Evolutionary conservation across 2,329 filamentous ascomycete species (phyloP), one percentile per base, ranked within the genome.

Genomic region (Talaromyces amestolkiae): DNA sequence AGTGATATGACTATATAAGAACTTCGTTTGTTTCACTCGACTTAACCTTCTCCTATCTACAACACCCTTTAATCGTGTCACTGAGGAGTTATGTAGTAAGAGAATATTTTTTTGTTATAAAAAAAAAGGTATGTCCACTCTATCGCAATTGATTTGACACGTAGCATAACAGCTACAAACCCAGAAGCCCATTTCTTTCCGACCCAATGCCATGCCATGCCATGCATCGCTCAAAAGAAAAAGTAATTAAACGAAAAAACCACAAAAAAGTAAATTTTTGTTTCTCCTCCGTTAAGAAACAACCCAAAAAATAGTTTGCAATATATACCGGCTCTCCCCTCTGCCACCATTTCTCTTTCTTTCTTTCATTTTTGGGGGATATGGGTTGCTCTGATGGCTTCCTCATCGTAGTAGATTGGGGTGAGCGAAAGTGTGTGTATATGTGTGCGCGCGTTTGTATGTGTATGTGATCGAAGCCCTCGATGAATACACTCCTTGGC

Each of bases 161-260:
- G 53, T 56, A 56, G 53, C 22, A 59, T 59, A 27, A 45, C 56
- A 43, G 39, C 37, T 59, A 43, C 39, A 31, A 63, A 66, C 60
- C 54, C 51, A 66, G 60, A 61, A 59, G 35, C 53, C 64, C 51
- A 65, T 66, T 66, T 66, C 58, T 58, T 66, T 66, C 60, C 64
- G 43, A 66, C 59, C 64, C 60, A 61, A 64, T 64, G 62, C 62
- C 56, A 59, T 59, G 56, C 56, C 62, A 65, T 65, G 64, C 64
- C 64, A 66, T 66, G 64, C 64, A 66, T 66, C 64, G 64, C 64
- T 66, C 64, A 66, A 66, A 66, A 61, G 58, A 53, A 58, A 56
- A 54, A 37, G 2, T 54, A 22, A 35, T 35, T n/a, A 35, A 61
- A 62, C 24, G 27, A 56, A 22, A 63, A 58, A 63, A 24, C 59